Conservation (phyloP, 495 filamentous ascomycete genomes). For the Xylaria longipes region DNA sequence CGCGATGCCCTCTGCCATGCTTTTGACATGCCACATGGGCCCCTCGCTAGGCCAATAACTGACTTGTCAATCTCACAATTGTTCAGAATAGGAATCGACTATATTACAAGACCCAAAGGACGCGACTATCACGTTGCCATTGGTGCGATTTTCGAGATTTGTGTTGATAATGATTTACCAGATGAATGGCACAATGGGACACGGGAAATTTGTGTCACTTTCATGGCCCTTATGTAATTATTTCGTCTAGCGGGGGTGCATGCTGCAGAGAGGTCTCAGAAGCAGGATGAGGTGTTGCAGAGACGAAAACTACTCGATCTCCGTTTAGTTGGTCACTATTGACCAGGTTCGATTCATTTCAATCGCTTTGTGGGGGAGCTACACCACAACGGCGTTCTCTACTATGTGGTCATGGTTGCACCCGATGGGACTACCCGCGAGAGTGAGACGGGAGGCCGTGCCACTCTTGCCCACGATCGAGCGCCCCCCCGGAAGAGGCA, state of each 20-base stretch:
- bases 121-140: background rate
- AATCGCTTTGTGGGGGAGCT: constrained; percentile 12
- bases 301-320: background rate
- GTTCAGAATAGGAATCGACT: constrained; percentile 11
- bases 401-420: constrained; percentile 8
- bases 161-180: background rate
- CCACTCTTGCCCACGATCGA: constrained; percentile 24
- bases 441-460: constrained; percentile 29
- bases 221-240: background rate
- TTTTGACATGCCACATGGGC: constrained; percentile 13
- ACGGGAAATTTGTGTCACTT: background rate
- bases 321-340: background rate
- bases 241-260: background rate
- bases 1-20: constrained; percentile 4
- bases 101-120: constrained; percentile 3
- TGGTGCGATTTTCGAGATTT: background rate
- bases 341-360: background rate
- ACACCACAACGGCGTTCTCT: constrained; percentile 11
- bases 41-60: constrained; percentile 20
- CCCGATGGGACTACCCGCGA: constrained; percentile 13
- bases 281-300: background rate
- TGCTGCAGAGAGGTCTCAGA: background rate
- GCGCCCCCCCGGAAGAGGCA: constrained; percentile 6
- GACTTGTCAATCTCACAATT: constrained; percentile 23
- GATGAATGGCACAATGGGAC: too few species aligned